A percentile compares a stretch with the other conserved stretches of the same genome.
Conservation (phyloP, 768 basidiomycete genomes). For the Steccherinum ochraceum region DNA sequence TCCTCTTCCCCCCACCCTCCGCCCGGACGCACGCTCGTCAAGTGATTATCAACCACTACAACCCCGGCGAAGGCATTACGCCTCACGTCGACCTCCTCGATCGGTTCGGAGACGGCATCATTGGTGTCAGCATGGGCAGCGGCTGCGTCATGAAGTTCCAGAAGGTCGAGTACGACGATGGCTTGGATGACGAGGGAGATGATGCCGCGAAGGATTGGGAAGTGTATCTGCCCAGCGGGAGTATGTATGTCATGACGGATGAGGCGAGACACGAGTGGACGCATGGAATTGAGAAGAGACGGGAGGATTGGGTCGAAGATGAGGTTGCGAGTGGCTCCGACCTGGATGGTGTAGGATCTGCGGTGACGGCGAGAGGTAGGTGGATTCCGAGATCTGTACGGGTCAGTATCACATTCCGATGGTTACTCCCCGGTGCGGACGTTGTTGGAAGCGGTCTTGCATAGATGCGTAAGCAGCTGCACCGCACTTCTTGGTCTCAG, state of each 20-base stretch:
- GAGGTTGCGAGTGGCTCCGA: too few species aligned
- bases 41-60: conserved; percentile 86
- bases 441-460: conserved; percentile 36
- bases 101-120: conserved; percentile 85
- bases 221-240: conserved; percentile 70
- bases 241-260: conserved; percentile 70
- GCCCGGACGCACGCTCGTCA: conserved; percentile 53
- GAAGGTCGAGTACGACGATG: conserved; percentile 14
- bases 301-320: conserved; percentile 53
- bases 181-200: neutral
- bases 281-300: conserved; percentile 73
- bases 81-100: conserved; percentile 82
- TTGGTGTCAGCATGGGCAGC: conserved; percentile 79
- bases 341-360: conserved; percentile 20
- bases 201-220: conserved; percentile 13
- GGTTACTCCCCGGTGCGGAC: conserved; percentile 82
- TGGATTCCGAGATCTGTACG: conserved; percentile 50
- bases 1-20: conserved; percentile 51
- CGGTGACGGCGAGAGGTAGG: conserved; percentile 3
- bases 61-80: conserved; percentile 83
- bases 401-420: conserved; percentile 82
- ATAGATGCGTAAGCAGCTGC: neutral
- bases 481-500: neutral
- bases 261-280: conserved; percentile 84
- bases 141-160: conserved; percentile 78